These are phyloP conservation scores for Goniomonas avonlea DNA, from an alignment of 78 protist species.

Conservation along the genomic window DNA sequence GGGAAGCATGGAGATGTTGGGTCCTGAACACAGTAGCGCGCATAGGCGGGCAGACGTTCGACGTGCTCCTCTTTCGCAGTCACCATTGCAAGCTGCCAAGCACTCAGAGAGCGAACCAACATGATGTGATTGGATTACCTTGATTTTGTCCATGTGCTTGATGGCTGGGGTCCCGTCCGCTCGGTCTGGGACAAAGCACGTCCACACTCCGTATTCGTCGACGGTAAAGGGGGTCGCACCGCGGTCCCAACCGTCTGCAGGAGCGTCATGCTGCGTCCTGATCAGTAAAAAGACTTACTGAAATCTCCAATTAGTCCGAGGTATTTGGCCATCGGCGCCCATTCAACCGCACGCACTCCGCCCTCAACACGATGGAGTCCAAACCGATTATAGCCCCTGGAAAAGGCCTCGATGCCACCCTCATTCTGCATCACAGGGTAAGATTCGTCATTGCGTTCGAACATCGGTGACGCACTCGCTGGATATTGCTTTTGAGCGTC, in stretches of 20 bases:
- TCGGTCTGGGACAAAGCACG: conserved; percentile 39
- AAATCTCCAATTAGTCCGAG: conserved; percentile 11
- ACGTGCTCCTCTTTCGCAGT: conserved; percentile 49
- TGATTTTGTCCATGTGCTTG: conserved; percentile 39
- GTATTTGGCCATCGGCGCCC: conserved; percentile 12
- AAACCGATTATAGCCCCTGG: neutral
- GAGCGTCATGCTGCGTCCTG: neutral
- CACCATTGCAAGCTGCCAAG: too few species aligned
- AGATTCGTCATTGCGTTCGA: too few species aligned
- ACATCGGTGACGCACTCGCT: too few species aligned
- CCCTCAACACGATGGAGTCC: neutral
- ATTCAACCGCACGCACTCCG: conserved; percentile 22
- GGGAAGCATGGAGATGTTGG: neutral
- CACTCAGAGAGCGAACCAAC: too few species aligned
- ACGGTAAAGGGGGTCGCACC: conserved; percentile 10
- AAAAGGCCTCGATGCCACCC: conserved; percentile 14
- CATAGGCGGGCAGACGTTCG: conserved; percentile 81
- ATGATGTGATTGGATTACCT: conserved; percentile 1
- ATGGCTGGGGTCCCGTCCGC: conserved; percentile 58
- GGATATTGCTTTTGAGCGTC: too few species aligned
- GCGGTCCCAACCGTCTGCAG: conserved; percentile 60
- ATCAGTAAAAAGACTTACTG: neutral
- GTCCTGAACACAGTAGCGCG: conserved; percentile 49
- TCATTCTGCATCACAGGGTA: too few species aligned
- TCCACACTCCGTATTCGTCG: conserved; percentile 65